A percentile compares a stretch with the other conserved stretches of the same genome.
These are phyloP conservation scores for Huntiella decipiens DNA, from an alignment of 2,329 filamentous ascomycete species.

Conservation along the genomic window DNA sequence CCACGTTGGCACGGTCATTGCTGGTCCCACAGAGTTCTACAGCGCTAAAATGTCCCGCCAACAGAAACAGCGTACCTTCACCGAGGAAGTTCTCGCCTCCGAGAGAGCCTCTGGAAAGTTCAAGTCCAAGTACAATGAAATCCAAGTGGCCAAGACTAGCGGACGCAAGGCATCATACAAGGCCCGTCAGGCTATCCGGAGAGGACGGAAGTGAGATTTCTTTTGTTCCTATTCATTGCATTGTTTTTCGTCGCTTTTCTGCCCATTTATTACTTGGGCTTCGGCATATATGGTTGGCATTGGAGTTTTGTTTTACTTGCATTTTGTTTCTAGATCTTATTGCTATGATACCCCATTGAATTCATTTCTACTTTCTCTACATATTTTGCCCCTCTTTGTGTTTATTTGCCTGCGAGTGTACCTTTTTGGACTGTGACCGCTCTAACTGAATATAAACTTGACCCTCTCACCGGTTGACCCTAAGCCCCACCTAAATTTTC, in stretches of 20 bases:
- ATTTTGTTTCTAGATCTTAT: background rate
- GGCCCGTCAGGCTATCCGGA: constrained; percentile 3
- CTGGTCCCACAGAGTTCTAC: constrained; percentile 77
- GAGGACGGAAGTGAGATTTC: constrained; percentile 2
- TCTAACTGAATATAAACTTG: background rate
- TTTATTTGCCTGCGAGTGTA: background rate
- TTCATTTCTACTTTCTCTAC: background rate
- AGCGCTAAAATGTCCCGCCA: constrained; percentile 66
- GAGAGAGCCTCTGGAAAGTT: constrained; percentile 33
- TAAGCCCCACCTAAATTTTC: constrained; percentile 2
- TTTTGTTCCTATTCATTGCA: background rate
- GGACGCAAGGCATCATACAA: constrained; percentile 74
- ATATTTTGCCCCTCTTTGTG: background rate
- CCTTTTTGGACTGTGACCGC: background rate
- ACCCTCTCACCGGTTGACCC: background rate
- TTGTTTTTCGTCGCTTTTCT: background rate
- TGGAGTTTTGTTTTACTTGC: background rate
- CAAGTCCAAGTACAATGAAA: constrained; percentile 70
- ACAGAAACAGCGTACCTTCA: constrained; percentile 69
- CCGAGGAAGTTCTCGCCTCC: constrained; percentile 61
- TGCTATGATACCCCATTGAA: constrained; percentile 10
- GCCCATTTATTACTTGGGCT: background rate
- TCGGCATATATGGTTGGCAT: background rate
- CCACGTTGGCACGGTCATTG: constrained; percentile 72
- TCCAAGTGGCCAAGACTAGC: constrained; percentile 64